A percentile compares a stretch with the other conserved stretches of the same genome.
These are phyloP conservation scores for Esteya vermicola DNA, from an alignment of 2,329 filamentous ascomycete genomes.

Conservation along the genomic window DNA sequence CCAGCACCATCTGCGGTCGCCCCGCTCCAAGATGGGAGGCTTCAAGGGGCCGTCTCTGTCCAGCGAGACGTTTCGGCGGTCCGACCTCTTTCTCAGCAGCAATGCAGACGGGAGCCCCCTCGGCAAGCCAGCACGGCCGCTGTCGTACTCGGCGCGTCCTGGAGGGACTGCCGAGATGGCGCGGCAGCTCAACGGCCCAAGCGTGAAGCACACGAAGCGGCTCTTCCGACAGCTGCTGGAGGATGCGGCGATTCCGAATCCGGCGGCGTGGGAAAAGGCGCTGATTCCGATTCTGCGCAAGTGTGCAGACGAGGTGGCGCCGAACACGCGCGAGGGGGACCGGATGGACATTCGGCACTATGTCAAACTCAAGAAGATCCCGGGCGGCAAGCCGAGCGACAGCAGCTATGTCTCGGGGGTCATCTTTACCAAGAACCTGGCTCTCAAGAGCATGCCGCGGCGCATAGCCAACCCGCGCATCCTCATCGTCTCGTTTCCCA, in stretches of 20 bases:
- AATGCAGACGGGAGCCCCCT: too few relatives aligned
- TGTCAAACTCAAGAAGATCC: slow-evolving; percentile 93
- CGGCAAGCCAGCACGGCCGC: slow-evolving; percentile 19
- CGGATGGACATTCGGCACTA: slow-evolving; percentile 97
- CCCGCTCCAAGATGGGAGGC: slow-evolving; percentile 44
- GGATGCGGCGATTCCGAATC: slow-evolving; percentile 60
- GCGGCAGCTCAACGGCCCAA: slow-evolving; percentile 77
- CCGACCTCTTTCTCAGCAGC: neutral
- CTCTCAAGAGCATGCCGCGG: slow-evolving; percentile 89
- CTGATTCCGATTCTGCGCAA: slow-evolving; percentile 79
- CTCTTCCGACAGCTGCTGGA: slow-evolving; percentile 71
- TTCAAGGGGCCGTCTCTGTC: slow-evolving; percentile 42
- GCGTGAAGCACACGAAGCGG: slow-evolving; percentile 74
- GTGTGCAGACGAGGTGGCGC: slow-evolving; percentile 88
- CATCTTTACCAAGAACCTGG: slow-evolving; percentile 94
- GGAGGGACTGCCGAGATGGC: too few relatives aligned
- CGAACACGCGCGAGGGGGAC: slow-evolving; percentile 78
- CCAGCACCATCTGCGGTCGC: slow-evolving; percentile 54
- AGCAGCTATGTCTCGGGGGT: slow-evolving; percentile 95
- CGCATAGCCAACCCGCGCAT: slow-evolving; percentile 75
- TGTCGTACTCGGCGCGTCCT: slow-evolving; percentile 29
- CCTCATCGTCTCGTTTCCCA: slow-evolving; percentile 82
- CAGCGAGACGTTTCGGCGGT: slow-evolving; percentile 32
- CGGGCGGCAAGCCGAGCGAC: slow-evolving; percentile 76
- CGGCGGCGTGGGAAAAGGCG: slow-evolving; percentile 74